Percentiles rank a stretch among this genome's conserved stretches.
phyloP scores from a whole-genome alignment of 1,284 basidiomycete genomes.

The Puccinia brachypodii region DNA sequence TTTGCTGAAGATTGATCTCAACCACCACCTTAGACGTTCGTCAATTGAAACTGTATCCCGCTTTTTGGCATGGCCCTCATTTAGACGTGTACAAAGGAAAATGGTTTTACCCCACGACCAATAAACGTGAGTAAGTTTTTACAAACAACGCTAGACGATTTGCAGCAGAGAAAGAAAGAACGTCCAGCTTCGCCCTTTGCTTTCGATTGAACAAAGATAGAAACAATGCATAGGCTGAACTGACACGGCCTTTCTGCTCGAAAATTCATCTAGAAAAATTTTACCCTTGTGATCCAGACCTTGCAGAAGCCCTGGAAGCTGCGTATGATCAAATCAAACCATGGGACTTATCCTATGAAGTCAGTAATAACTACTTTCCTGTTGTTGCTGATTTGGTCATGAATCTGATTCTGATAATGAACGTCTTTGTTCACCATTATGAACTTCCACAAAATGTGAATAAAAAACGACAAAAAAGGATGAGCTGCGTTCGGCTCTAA shows the following conservation, averaged over 20 bases:
- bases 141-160: not conserved
- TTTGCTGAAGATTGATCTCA: not conserved
- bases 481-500: slow-evolving; percentile 31
- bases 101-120: slow-evolving; percentile 49
- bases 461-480: slow-evolving; percentile 42
- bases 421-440: slow-evolving; percentile 45
- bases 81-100: slow-evolving; percentile 36
- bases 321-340: slow-evolving; percentile 57
- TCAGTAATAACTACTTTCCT: slow-evolving; percentile 49
- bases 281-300: slow-evolving; percentile 54
- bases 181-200: not conserved
- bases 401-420: slow-evolving; percentile 54
- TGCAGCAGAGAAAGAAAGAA: not conserved
- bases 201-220: not conserved
- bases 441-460: not conserved
- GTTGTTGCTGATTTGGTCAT: slow-evolving; percentile 46
- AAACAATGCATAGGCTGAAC: not conserved
- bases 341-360: slow-evolving; percentile 53
- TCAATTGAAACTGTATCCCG: slow-evolving; percentile 30
- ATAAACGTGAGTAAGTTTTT: slow-evolving; percentile 50
- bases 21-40: slow-evolving; percentile 16
- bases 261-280: slow-evolving; percentile 50
- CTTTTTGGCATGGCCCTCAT: slow-evolving; percentile 47
- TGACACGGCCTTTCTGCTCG: not conserved
- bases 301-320: slow-evolving; percentile 56